Base-by-base conservation (phyloP, 2,329 filamentous ascomycete genomes). In the Botrytis fragariae region DNA sequence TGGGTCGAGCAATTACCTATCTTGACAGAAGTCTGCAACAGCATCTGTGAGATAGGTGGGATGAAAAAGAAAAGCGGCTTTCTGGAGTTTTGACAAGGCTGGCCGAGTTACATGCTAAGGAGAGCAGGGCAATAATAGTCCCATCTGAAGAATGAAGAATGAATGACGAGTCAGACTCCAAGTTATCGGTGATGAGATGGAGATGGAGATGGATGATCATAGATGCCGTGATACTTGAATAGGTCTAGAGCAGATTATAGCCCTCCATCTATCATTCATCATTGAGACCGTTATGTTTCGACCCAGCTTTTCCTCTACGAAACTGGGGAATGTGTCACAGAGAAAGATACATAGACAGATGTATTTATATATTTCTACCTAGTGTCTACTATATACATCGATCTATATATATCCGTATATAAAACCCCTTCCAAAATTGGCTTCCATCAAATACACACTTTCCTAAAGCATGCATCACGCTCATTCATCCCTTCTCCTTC, bases 261-360 rank as follows among this genome's bases (percentile, higher is more conserved):
- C 37, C 2, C 18, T 37, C 32, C 32, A 37, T 59, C 59, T 3
- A 29, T 44, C 25, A 20, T 63, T 54, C 45, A 39, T 14, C 6
- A 39, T 29, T 51, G 22, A 25, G 44, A 44, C n/a, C 6, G 18
- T 44, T 44, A 44, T 63, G n/a, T 18, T 48, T 44, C 42, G 3
- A 32, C 32, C 32, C 4, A 4, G 32, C 3, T 35, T 35, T 65
- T 35, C 22, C 63, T 37, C 18, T 7, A n/a, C 63, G 45, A 67
- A 51, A 67, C 44, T 32, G 63, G 63, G 63, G 63, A 67, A 51
- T 39, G 20, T 67, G 64, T 57, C 64, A 68, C 7, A 5, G 7
- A 54, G 14, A 54, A 18, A 44, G 2, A 44, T 18, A 44, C 29
- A 16, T n/a, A 54, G 4, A 2, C 18, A 7, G 12, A 14, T n/a